These are phyloP conservation scores for Saxophila tyrrhenica DNA, from an alignment of 495 filamentous ascomycete species.

Conservation along the genomic window DNA sequence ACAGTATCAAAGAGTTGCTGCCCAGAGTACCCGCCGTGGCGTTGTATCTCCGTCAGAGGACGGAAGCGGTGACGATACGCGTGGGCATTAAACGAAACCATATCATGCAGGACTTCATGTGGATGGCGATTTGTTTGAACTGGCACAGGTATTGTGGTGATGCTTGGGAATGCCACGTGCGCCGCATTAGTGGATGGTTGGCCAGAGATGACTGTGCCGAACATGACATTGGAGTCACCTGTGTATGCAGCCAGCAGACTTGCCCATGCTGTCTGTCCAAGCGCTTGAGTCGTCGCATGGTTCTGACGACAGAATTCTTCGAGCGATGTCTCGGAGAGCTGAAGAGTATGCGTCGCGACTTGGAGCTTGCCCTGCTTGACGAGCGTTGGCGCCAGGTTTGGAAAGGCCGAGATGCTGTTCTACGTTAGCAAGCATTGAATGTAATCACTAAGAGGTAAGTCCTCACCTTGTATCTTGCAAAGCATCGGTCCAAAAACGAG, in stretches of 20 bases:
- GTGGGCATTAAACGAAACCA: constrained; percentile 49
- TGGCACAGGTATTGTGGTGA: constrained; percentile 59
- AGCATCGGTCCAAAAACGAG: constrained; percentile 51
- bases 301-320: constrained; percentile 40
- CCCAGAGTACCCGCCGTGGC: constrained; percentile 47
- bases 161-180: constrained; percentile 54
- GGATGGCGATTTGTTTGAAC: constrained; percentile 42
- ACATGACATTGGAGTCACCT: constrained; percentile 55
- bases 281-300: constrained; percentile 58
- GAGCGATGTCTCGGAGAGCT: constrained; percentile 32
- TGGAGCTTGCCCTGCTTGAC: constrained; percentile 29
- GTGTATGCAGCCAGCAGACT: constrained; percentile 58
- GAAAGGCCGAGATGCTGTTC: constrained; percentile 36
- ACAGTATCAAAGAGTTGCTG: constrained; percentile 63
- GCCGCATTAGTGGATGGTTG: constrained; percentile 44
- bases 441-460: background rate
- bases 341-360: constrained; percentile 33
- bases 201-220: constrained; percentile 63
- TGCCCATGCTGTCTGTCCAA: constrained; percentile 64
- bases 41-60: constrained; percentile 54
- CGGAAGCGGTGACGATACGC: constrained; percentile 58
- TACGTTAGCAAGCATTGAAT: background rate
- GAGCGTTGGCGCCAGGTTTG: constrained; percentile 53
- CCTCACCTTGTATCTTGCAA: background rate
- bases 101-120: constrained; percentile 40